Evolutionary conservation across 768 basidiomycete genomes (phyloP).

Genomic region (Naganishia vishniacii): DNA sequence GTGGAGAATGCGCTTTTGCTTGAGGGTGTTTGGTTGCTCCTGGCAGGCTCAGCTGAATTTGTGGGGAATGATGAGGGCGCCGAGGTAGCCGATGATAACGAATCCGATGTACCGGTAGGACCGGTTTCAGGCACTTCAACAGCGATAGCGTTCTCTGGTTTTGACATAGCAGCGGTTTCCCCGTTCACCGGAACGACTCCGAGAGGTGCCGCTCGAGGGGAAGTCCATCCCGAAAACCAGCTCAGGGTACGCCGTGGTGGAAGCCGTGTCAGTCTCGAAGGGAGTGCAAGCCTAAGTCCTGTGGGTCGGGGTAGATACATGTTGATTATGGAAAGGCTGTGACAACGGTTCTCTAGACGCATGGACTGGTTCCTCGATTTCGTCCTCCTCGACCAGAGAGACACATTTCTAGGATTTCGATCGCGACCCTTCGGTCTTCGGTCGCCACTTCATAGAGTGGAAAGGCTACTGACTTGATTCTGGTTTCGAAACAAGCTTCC

Average conservation of each 20-base stretch:
- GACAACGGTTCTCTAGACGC: not conserved
- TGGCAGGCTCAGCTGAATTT: not conserved
- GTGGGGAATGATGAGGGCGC: not conserved
- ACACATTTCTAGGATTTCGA: not conserved
- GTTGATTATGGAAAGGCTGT: not conserved
- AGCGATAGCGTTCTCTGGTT: not conserved
- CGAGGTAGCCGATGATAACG: not conserved
- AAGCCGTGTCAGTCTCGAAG: not conserved
- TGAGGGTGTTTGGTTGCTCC: not conserved
- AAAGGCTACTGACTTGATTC: too few relatives aligned
- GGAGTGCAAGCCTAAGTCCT: not conserved
- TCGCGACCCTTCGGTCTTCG: not conserved
- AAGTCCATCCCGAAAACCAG: slow-evolving; percentile 13
- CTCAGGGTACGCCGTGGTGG: not conserved
- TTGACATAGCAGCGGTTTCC: not conserved
- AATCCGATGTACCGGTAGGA: not conserved
- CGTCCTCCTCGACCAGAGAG: too few relatives aligned
- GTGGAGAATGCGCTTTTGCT: slow-evolving; percentile 49
- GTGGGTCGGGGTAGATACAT: not conserved
- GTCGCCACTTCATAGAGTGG: not conserved
- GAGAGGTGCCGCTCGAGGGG: not conserved
- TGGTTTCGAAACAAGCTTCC: too few relatives aligned
- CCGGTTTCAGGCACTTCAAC: not conserved
- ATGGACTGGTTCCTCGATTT: not conserved
- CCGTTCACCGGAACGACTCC: not conserved